These are phyloP conservation scores for Verbascum thapsus DNA, from an alignment of 257 asterid genomes.

Conservation along the genomic window DNA sequence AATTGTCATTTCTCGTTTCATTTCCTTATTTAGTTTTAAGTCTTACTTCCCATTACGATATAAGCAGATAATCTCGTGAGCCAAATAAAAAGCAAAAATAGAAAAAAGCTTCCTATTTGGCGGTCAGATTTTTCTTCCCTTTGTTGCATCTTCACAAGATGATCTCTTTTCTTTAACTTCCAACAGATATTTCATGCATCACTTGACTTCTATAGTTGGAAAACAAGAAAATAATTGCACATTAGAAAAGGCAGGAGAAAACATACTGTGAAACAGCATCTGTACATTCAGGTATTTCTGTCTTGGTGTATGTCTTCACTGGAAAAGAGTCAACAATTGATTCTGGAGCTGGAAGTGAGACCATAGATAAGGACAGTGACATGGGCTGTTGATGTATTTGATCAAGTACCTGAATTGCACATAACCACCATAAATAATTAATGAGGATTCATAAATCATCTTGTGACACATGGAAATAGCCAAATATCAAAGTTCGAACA, in stretches of 20 bases:
- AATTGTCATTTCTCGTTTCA: neutral
- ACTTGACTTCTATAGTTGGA: neutral
- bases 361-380: conserved; percentile 69
- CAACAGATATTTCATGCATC: conserved; percentile 7
- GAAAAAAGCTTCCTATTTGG: too few relatives aligned
- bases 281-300: conserved; percentile 43
- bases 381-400: conserved; percentile 90
- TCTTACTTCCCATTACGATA: neutral
- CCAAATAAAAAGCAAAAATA: neutral
- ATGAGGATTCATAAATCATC: neutral
- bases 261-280: conserved; percentile 72
- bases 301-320: conserved; percentile 57
- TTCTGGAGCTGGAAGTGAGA: conserved; percentile 87
- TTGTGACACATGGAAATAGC: neutral
- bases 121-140: neutral
- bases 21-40: neutral
- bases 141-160: too few relatives aligned
- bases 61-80: neutral
- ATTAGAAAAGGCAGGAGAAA: conserved; percentile 28
- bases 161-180: neutral
- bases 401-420: conserved; percentile 71
- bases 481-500: neutral
- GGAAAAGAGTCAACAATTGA: conserved; percentile 88
- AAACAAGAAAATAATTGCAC: conserved; percentile 5
- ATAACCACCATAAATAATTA: too few relatives aligned